Evolutionary conservation across 2,329 filamentous ascomycete genomes (phyloP).

Genomic region (Arachnopeziza araneosa): DNA sequence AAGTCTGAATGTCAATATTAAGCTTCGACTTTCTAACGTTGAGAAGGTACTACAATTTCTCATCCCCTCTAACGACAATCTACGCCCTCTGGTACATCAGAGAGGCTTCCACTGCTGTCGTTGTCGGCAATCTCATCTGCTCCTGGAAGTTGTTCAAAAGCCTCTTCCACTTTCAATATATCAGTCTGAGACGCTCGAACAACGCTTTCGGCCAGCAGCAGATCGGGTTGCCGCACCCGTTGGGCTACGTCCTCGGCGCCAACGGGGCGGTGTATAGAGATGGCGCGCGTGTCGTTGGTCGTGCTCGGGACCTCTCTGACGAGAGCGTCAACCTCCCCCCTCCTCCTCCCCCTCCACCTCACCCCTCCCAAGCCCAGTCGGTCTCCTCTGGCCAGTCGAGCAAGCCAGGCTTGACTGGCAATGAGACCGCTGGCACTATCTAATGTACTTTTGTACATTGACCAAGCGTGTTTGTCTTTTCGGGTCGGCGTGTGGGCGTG

Average conservation of each 20-base stretch:
- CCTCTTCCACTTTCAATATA: conserved; percentile 1
- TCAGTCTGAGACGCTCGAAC: neutral
- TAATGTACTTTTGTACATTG: no score
- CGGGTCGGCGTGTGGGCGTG: no score
- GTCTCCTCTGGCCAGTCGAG: no score
- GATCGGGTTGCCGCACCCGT: neutral
- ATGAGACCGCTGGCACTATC: no score
- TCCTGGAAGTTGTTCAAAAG: conserved; percentile 36
- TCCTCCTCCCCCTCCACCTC: no score
- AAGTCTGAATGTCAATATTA: conserved; percentile 17
- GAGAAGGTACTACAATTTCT: conserved; percentile 20
- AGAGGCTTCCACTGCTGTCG: conserved; percentile 45
- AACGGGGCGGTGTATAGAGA: neutral
- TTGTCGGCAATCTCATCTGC: conserved; percentile 45
- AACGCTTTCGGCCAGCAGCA: neutral
- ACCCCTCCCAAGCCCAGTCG: no score
- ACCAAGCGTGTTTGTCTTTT: no score
- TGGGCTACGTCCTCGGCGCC: neutral
- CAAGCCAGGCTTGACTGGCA: no score
- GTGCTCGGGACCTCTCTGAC: neutral
- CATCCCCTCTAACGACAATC: conserved; percentile 27
- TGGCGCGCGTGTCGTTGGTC: neutral
- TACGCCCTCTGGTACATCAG: conserved; percentile 43
- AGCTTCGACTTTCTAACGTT: neutral
- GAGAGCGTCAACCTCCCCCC: no score